Base-by-base conservation (phyloP, 2,329 filamentous ascomycete genomes). In the Magnaporthiopsis poae region DNA sequence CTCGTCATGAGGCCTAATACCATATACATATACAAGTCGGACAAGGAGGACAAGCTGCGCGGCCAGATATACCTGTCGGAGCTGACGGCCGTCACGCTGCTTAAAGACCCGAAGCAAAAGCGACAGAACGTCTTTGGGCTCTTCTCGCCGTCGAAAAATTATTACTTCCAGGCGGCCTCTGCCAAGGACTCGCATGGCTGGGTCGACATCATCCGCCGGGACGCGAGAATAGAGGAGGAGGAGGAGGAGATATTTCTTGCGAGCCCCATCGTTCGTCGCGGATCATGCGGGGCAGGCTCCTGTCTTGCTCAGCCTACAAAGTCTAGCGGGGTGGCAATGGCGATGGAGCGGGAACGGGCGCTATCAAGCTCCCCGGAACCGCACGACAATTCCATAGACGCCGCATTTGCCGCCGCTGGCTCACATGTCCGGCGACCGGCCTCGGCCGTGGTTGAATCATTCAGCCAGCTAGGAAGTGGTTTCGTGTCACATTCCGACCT, bases 1-100 rank as follows among this genome's bases (percentile, higher is more conserved):
- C 82, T 98, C 60, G 95, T 99, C 60, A 85, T 99, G 62, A 89
- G 95, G 69, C 93, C 94, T 0, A 96, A 95, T 72, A 86, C 91
- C 27, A 84, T 99, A 46, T 97, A 91, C 65, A 88, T 97, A 69
- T 99, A 99, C 84, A 96, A 94, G 77, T 90, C 94, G 74, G 87
- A 91, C 72, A 90, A 93, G 72, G 93, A 97, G 79, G 90, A 90
- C 72, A 93, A 93, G 76, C 85, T 99, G 61, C 90, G 91, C 65
- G 89, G 96, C 73, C 93, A 96, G 74, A 87, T 99, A 73, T 88
- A 88, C 73, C 85, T 98, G 59, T 90, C 91, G 61, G 95, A 99
- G 68, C 85, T 98, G 68, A 97, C 93, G 3, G 93, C 95, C 9
- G 91, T 96, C 61, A 91, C 93, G 1, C 86, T 91, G 68, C 88